Base-by-base conservation (phyloP, 192 early-diverging fungal species). In the Rhizophagus prolifer region DNA sequence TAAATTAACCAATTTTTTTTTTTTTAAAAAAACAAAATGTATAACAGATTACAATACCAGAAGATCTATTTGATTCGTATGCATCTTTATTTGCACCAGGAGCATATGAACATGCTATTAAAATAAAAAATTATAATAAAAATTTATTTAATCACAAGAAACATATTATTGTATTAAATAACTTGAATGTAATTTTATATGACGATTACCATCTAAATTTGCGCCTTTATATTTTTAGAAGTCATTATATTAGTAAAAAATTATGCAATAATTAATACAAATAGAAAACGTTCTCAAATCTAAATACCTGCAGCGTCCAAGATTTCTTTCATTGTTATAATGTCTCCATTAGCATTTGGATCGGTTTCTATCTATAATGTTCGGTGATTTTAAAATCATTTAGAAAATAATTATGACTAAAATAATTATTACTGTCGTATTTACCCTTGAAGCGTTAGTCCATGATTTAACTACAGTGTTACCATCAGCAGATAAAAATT, bases 1-100 rank as follows among this genome's bases (percentile, higher is more conserved):
- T n/a, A n/a, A n/a, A n/a, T n/a, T n/a, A n/a, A n/a, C n/a, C n/a
- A n/a, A n/a, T n/a, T n/a, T n/a, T n/a, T n/a, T n/a, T n/a, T n/a
- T n/a, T n/a, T n/a, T n/a, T n/a, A n/a, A n/a, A n/a, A n/a, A n/a
- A n/a, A n/a, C n/a, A n/a, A n/a, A n/a, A n/a, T n/a, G n/a, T n/a
- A n/a, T n/a, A n/a, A n/a, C n/a, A n/a, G 6, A 84, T 80, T 3
- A 84, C 83, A 6, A 84, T 76, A 9, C 83, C 83, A 1, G 81
- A 79, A 4, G 77, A 74, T 59, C 83, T 69, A 34, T 81, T 78
- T 16, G 75, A 75, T 62, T 84, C 83, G 6, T 38, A 0, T 38
- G 4, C 36, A 5, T 72, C 78, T n/a, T 16, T 8, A 30, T 9
- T 9, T 54, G 74, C 63, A 30, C 63, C 63, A 23, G 63, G 63